A percentile compares a stretch with the other conserved stretches of the same genome.
phyloP scores from a whole-genome alignment of 164 flowering plant genomes.

The Pachysandra terminalis region DNA sequence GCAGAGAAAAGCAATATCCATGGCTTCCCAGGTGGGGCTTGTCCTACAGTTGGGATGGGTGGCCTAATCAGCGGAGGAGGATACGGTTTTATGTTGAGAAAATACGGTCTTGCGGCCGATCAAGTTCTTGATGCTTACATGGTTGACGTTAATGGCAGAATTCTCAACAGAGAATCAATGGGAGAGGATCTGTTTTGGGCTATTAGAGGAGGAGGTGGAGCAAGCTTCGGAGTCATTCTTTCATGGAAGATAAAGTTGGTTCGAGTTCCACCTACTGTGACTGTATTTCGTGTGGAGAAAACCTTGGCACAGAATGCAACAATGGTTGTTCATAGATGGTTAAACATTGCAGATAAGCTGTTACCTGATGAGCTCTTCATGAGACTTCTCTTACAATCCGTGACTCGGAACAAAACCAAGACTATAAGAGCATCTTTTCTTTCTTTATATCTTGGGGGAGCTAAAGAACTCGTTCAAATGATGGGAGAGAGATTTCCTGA shows the following conservation, averaged over 20 bases:
- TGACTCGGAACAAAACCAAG: neutral
- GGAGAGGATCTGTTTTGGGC: conserved; percentile 46
- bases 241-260: conserved; percentile 27
- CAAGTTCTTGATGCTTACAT: too few species aligned
- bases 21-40: conserved; percentile 36
- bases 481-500: conserved; percentile 24
- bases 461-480: conserved; percentile 8
- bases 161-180: conserved; percentile 28
- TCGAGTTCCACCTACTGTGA: too few species aligned
- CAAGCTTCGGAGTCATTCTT: too few species aligned
- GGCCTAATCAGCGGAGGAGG: conserved; percentile 25
- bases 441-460: conserved; percentile 25
- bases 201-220: conserved; percentile 14
- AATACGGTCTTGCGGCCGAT: too few species aligned
- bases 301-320: conserved; percentile 26
- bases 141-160: conserved; percentile 16
- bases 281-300: conserved; percentile 19
- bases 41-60: conserved; percentile 33
- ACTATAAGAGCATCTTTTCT: conserved; percentile 16
- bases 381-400: conserved; percentile 1
- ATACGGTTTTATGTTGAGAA: too few species aligned
- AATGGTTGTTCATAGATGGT: conserved; percentile 21
- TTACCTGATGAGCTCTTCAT: conserved; percentile 23
- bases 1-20: conserved; percentile 19
- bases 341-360: conserved; percentile 20